Evolutionary conservation across 352 stramenopile species (phyloP).

Genomic region (Phytophthora constricta): DNA sequence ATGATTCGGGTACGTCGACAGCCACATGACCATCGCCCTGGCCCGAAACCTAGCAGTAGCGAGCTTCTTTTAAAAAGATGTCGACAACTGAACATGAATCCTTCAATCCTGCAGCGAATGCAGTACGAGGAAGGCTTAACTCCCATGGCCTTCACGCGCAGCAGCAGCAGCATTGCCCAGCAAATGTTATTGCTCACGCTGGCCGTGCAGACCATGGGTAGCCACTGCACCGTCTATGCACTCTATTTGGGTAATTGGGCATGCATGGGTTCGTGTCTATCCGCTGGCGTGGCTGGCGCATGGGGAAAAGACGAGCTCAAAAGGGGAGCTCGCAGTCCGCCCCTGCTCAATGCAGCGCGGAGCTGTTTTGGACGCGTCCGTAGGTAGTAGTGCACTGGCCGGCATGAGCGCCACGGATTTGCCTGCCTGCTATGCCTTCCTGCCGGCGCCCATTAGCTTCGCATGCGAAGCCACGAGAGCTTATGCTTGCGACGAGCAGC

Average conservation of each 20-base stretch:
- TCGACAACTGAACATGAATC: too few relatives aligned
- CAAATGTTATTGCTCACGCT: too few relatives aligned
- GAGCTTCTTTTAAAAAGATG: too few relatives aligned
- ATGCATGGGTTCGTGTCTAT: not conserved
- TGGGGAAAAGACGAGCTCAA: not conserved
- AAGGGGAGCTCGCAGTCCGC: not conserved
- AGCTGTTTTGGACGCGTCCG: not conserved
- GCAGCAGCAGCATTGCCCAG: too few relatives aligned
- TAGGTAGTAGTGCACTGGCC: not conserved
- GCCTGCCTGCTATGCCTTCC: not conserved
- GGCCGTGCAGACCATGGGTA: too few relatives aligned
- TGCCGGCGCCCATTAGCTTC: not conserved
- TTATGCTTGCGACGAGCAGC: conserved; percentile 13
- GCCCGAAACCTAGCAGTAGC: too few relatives aligned
- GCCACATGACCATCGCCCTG: too few relatives aligned
- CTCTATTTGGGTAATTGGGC: not conserved
- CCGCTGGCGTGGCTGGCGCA: not conserved
- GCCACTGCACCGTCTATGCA: too few relatives aligned
- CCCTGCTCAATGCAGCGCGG: not conserved
- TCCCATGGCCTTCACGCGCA: too few relatives aligned
- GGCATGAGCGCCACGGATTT: not conserved
- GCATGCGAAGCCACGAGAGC: conserved; percentile 13
- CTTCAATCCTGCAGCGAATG: too few relatives aligned
- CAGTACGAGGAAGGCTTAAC: too few relatives aligned
- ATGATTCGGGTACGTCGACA: too few relatives aligned